Conservation (phyloP, 2,329 filamentous ascomycete genomes). For the Chaetoscypha palmicola region DNA sequence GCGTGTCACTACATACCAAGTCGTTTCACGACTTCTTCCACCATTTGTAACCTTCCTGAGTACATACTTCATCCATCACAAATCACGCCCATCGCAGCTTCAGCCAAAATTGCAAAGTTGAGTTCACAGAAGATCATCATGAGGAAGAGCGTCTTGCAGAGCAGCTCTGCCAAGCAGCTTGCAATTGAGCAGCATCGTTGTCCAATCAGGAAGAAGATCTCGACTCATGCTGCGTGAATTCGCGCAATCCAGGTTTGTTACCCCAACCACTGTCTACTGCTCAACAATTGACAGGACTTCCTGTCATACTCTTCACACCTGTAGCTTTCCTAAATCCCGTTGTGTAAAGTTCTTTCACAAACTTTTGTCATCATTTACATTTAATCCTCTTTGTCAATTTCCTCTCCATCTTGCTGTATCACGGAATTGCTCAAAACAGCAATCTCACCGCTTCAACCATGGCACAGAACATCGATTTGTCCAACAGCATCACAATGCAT, state of each 20-base stretch:
- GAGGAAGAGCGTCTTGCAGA: background rate
- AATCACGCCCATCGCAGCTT: background rate
- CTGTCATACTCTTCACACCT: background rate
- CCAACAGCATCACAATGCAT: slow-evolving; percentile 29
- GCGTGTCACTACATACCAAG: too few species aligned
- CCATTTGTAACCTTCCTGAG: background rate
- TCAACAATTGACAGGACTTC: background rate
- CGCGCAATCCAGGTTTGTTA: background rate
- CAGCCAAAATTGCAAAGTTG: background rate
- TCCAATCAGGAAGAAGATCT: background rate
- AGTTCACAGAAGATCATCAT: background rate
- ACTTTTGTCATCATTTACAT: background rate
- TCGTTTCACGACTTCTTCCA: too few species aligned
- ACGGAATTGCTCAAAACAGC: background rate
- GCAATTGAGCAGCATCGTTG: background rate
- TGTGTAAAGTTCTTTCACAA: background rate
- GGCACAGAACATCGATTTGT: slow-evolving; percentile 22
- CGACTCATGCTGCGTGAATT: background rate
- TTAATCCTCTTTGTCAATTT: background rate
- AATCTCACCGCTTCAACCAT: slow-evolving; percentile 11
- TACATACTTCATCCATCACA: background rate
- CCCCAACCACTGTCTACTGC: background rate
- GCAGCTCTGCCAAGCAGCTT: background rate
- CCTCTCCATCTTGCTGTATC: background rate
- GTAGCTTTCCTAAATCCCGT: background rate